Base-by-base conservation (phyloP, 352 stramenopile species). In the Phytophthora pisi region DNA sequence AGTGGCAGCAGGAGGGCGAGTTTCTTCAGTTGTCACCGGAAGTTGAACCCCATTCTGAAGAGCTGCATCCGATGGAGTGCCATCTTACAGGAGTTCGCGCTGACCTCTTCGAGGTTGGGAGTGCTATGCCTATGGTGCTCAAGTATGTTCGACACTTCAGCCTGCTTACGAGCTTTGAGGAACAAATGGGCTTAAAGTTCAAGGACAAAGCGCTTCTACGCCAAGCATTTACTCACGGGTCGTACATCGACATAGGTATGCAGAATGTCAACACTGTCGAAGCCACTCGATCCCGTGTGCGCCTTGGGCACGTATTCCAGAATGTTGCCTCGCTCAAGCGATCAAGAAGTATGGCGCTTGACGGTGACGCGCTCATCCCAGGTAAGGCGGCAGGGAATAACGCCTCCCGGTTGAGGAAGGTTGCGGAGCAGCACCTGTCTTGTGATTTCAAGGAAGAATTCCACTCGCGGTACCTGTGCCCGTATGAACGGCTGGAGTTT, bases 401-500 rank as follows among this genome's bases (percentile, higher is more conserved):
- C 30, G 26, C 68, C 3, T 51, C 43, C 16, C 61, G 70, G 8
- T 70, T 93, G 57, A 76, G 85, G 53, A 57, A 77, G 13, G 74
- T 92, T 16, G 71, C 84, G 0, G 75, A 87, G 16, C 83, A 82
- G 57, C 86, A 91, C 45, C 74, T 92, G 16, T 82, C 81, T 5
- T 68, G 66, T 0, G 86, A 93, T 49, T 93, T 92, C 55, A 86
- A 86, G 36, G 72, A 90, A n/a, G 78, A 92, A 59, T 92, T 91
- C 26, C 79, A 91, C 62, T 92, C 87, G 4, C 78, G 78, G 11
- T 95, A 84, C 53, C 61, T 92, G 40, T 94, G 86, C 47, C 82
- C 88, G 46, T 95, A 96, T 60, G 87, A 95, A 36, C 84, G 89
- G 3, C 73, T 96, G 23, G 87, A 94, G 68, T 96, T 95, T 69